Base-by-base conservation (phyloP, 169 alveolate genomes). In the Cryptosporidium felis region DNA sequence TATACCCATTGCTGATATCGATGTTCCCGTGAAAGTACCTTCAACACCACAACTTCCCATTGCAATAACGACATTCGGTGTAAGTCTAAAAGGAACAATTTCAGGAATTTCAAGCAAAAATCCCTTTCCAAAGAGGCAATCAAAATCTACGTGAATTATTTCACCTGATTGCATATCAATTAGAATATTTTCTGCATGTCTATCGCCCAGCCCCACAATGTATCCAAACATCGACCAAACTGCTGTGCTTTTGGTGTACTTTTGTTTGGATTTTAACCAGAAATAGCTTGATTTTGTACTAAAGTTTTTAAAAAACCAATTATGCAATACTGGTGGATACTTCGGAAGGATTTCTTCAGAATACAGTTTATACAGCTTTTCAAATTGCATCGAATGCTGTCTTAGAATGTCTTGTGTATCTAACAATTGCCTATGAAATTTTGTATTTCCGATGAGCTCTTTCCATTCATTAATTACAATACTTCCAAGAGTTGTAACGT, bases 61-160 rank as follows among this genome's bases (percentile, higher is more conserved):
- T 65, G 98, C 98, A 62, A 96, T 94, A 5, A 97, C 96, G 16
- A 96, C 89, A 96, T 96, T 98, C 66, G 97, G 96, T 0, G 99
- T 98, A 63, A 98, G 88, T 81, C 99, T 94, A 89, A 98, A 98
- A 5, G 99, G 99, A 32, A 97, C 98, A 62, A 94, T 94, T 91
- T 97, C 99, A 1, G 99, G 99, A 80, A 96, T 93, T 60, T 96
- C 97, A 82, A 98, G 94, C 80, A 90, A 90, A 94, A 94, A 91
- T 1, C 99, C 99, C 46, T 97, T 97, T 79, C 97, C 99, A 65
- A 97, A 97, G 44, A 98, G 95, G 92, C 98, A 98, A 42, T 98
- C 99, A 91, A 97, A 97, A 93, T 97, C 99, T 38, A 97, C 98
- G 90, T 97, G 99, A 34, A 97, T 94, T 41, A 96, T 92, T 60